A percentile compares a stretch with the other conserved stretches of the same genome.
phyloP scores from a whole-genome alignment of 352 stramenopile genomes.

The Phytophthora sp. region DNA sequence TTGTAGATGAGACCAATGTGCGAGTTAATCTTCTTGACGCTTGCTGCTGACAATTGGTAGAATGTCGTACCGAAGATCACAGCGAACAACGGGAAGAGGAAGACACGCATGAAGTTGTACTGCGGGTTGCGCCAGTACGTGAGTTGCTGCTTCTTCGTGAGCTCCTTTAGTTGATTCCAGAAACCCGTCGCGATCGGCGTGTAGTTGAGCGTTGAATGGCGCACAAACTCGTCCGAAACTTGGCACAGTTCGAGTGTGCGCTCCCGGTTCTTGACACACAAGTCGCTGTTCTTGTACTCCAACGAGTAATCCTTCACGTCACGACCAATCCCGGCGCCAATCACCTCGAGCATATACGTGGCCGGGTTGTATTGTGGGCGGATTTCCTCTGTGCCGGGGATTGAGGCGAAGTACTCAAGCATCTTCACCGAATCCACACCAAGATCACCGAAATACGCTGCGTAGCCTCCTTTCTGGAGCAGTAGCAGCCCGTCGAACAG shows the following conservation, averaged over 20 bases:
- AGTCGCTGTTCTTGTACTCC: conserved; percentile 23
- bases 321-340: conserved; percentile 22
- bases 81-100: too few relatives aligned
- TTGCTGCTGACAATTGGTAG: too few relatives aligned
- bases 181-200: conserved; percentile 46
- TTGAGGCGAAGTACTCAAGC: conserved; percentile 89
- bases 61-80: too few relatives aligned
- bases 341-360: conserved; percentile 22
- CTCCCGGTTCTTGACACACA: conserved; percentile 25
- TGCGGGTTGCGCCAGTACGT: conserved; percentile 70
- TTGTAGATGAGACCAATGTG: conserved; percentile 73
- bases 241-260: conserved; percentile 24
- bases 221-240: conserved; percentile 33
- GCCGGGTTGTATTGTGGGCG: conserved; percentile 26
- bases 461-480: conserved; percentile 63
- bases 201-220: conserved; percentile 57
- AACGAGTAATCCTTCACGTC: conserved; percentile 25
- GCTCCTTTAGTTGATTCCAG: conserved; percentile 43
- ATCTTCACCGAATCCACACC: conserved; percentile 81
- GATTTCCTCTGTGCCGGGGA: conserved; percentile 62
- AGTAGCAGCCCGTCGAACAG: conserved; percentile 91
- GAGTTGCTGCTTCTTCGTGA: conserved; percentile 46
- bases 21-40: conserved; percentile 53
- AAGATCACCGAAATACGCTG: conserved; percentile 89
- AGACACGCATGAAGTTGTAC: too few relatives aligned